Percentiles rank a stretch among this genome's conserved stretches.
These are phyloP conservation scores for Ophiocordyceps camponoti-floridani DNA, from an alignment of 2,329 filamentous ascomycete species.

Conservation along the genomic window DNA sequence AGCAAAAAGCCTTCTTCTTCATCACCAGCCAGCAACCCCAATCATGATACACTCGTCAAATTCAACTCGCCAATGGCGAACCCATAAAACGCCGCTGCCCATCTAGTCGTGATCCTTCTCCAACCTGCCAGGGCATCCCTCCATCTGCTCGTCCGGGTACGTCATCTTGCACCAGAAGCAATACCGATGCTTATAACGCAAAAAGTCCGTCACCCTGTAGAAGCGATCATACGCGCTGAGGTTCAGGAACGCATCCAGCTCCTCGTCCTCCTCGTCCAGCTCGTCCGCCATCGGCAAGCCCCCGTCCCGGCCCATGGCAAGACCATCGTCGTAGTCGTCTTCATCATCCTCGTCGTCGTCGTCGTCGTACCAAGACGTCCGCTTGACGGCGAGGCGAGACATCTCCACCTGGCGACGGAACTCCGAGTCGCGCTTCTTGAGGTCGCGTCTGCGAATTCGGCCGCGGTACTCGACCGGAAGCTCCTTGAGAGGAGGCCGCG, in stretches of 20 bases:
- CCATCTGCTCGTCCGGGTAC: conserved; percentile 59
- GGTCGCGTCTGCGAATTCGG: conserved; percentile 49
- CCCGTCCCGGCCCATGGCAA: conserved; percentile 43
- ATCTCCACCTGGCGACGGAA: conserved; percentile 37
- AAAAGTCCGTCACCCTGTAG: conserved; percentile 3
- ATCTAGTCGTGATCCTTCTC: conserved; percentile 60
- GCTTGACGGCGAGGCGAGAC: too few species aligned
- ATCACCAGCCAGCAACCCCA: too few species aligned
- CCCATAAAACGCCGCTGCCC: neutral
- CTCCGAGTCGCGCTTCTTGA: conserved; percentile 48
- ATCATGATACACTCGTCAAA: neutral
- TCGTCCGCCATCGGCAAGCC: conserved; percentile 40
- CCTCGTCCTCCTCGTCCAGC: conserved; percentile 60
- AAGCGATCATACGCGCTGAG: too few species aligned
- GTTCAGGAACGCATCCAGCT: conserved; percentile 52
- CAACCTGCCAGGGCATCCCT: conserved; percentile 71
- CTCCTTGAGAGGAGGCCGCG: conserved; percentile 35
- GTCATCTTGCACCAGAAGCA: conserved; percentile 93
- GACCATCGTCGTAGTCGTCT: conserved; percentile 37
- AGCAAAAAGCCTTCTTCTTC: neutral
- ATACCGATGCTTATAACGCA: conserved; percentile 58
- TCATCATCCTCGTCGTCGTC: conserved; percentile 43
- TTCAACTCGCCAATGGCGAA: neutral
- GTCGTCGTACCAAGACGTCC: conserved; percentile 10
- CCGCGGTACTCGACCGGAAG: conserved; percentile 69